Evolutionary conservation across 306 rosid species (phyloP).

Genomic region (Castanea crenata): DNA sequence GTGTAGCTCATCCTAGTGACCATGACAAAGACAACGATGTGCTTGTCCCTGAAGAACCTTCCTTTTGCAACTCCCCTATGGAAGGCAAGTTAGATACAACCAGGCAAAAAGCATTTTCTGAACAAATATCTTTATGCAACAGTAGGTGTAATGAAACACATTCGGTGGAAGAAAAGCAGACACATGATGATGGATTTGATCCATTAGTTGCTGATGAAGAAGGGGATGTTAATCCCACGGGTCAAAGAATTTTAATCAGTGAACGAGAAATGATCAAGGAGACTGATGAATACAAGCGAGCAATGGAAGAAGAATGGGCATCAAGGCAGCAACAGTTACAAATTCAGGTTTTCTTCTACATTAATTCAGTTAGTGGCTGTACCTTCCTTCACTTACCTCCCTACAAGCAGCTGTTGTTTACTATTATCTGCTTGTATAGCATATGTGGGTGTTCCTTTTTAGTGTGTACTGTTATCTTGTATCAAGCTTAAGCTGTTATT

Average conservation of each 20-base stretch:
- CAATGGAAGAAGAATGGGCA: constrained; percentile 82
- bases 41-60: constrained; percentile 5
- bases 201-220: constrained; percentile 20
- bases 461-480: no score
- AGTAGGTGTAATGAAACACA: neutral
- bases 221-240: constrained; percentile 13
- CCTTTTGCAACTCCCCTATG: neutral
- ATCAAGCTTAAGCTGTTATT: no score
- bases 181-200: constrained; percentile 4
- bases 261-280: constrained; percentile 80
- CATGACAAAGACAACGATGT: no score
- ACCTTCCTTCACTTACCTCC: no score
- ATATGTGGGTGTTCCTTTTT: no score
- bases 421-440: no score
- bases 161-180: constrained; percentile 15
- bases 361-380: neutral
- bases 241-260: constrained; percentile 43
- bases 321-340: constrained; percentile 67
- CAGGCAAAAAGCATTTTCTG: constrained; percentile 9
- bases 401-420: no score
- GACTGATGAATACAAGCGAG: constrained; percentile 80
- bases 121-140: neutral
- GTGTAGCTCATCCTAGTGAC: no score
- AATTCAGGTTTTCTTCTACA: constrained; percentile 58
- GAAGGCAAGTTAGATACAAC: constrained; percentile 3